A percentile compares a stretch with the other conserved stretches of the same genome.
These are phyloP conservation scores for Penicillium dipodomyicola DNA, from an alignment of 495 filamentous ascomycete species.

Conservation along the genomic window DNA sequence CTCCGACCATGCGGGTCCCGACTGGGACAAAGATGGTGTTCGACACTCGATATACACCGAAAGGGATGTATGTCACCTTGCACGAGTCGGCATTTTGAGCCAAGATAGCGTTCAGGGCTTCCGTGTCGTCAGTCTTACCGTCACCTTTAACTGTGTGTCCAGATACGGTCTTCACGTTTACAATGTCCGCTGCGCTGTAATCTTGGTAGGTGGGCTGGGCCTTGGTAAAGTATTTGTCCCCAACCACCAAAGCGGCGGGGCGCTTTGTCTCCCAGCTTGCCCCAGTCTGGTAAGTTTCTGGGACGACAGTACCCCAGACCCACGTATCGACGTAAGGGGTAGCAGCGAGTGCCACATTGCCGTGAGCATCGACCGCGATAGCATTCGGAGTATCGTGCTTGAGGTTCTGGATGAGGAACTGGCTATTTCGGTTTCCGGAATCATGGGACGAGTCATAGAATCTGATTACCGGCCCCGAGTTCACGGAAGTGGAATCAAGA, in stretches of 20 bases:
- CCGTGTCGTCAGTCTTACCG: slow-evolving; percentile 44
- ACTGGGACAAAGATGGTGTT: slow-evolving; percentile 56
- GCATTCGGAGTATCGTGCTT: slow-evolving; percentile 25
- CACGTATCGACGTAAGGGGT: slow-evolving; percentile 44
- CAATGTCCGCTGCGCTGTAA: slow-evolving; percentile 35
- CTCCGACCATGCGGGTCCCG: slow-evolving; percentile 54
- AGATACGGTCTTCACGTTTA: slow-evolving; percentile 50
- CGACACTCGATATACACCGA: slow-evolving; percentile 58
- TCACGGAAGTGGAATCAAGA: slow-evolving; percentile 40
- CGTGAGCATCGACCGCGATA: slow-evolving; percentile 34
- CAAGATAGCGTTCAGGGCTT: slow-evolving; percentile 51
- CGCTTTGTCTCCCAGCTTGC: slow-evolving; percentile 22
- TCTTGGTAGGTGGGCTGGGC: slow-evolving; percentile 53
- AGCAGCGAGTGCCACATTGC: slow-evolving; percentile 45
- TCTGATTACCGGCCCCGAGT: slow-evolving; percentile 50
- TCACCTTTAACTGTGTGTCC: slow-evolving; percentile 39
- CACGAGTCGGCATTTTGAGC: slow-evolving; percentile 44
- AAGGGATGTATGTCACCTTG: slow-evolving; percentile 60
- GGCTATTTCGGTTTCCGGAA: slow-evolving; percentile 32
- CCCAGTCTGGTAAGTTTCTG: slow-evolving; percentile 32
- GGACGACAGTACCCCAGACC: slow-evolving; percentile 40
- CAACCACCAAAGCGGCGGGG: slow-evolving; percentile 21
- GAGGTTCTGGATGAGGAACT: slow-evolving; percentile 40
- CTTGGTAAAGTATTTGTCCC: slow-evolving; percentile 33
- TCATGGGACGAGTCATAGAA: slow-evolving; percentile 45